phyloP scores from a whole-genome alignment of 2,329 filamentous ascomycete genomes.

The Tothia fuscella region DNA sequence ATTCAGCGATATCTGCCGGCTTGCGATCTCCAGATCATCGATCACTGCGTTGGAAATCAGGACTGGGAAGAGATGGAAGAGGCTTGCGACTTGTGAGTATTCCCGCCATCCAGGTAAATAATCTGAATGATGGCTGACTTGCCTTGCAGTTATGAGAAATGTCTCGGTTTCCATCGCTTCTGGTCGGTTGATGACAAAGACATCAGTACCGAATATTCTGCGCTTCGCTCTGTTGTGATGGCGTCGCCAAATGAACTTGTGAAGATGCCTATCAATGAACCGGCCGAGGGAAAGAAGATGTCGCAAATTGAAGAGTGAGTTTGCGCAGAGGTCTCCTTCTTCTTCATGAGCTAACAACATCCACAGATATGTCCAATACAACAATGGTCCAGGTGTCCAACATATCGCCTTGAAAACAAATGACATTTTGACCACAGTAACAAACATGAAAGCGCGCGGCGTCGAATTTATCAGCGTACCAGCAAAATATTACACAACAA shows the following conservation, averaged over 20 bases:
- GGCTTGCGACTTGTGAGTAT: conserved; percentile 45
- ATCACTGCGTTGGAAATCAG: conserved; percentile 97
- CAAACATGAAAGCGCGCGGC: conserved; percentile 69
- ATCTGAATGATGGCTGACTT: not conserved
- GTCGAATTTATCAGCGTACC: conserved; percentile 91
- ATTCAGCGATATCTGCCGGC: conserved; percentile 43
- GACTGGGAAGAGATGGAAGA: conserved; percentile 80
- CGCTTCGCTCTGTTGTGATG: conserved; percentile 85
- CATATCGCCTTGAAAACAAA: conserved; percentile 79
- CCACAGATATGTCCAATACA: conserved; percentile 55
- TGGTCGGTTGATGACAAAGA: conserved; percentile 92
- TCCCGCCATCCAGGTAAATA: not conserved
- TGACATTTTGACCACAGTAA: conserved; percentile 68
- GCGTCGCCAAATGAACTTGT: conserved; percentile 70
- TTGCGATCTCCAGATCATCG: conserved; percentile 62
- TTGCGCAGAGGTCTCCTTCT: conserved; percentile 1
- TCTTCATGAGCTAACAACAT: not conserved
- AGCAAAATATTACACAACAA: conserved; percentile 69
- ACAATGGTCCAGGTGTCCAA: conserved; percentile 80
- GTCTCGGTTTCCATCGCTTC: conserved; percentile 89
- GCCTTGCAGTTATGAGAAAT: conserved; percentile 66
- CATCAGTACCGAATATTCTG: conserved; percentile 86
- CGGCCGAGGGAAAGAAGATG: conserved; percentile 77
- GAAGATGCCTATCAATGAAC: conserved; percentile 99
- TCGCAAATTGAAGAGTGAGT: conserved; percentile 75